phyloP scores from a whole-genome alignment of 192 early-diverging fungal species.

The Coemansia sp. region DNA sequence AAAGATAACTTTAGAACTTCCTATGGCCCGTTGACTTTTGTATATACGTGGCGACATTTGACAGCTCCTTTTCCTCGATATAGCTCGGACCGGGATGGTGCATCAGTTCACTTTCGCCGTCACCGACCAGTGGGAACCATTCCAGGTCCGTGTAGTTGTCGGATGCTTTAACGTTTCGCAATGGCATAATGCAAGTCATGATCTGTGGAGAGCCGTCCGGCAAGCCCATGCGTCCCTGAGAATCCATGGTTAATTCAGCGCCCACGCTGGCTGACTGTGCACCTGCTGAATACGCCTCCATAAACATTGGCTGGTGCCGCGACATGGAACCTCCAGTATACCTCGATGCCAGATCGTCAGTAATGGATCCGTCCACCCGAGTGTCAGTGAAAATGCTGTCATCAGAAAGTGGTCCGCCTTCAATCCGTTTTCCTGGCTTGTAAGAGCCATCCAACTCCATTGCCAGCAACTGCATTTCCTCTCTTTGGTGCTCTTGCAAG shows the following conservation, averaged over 20 bases:
- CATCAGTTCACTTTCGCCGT: conserved; percentile 27
- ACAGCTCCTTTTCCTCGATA: conserved; percentile 41
- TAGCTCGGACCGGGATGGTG: conserved; percentile 40
- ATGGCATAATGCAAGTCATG: conserved; percentile 32
- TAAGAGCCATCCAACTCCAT: conserved; percentile 48
- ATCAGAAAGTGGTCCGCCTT: conserved; percentile 19
- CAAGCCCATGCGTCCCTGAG: conserved; percentile 42
- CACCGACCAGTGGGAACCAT: conserved; percentile 46
- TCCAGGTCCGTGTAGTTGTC: conserved; percentile 52
- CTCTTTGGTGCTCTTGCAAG: conserved; percentile 41
- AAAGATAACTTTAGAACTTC: conserved; percentile 1
- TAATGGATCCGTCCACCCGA: conserved; percentile 20
- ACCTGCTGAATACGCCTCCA: conserved; percentile 13
- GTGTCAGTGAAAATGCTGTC: conserved; percentile 22
- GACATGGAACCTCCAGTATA: conserved; percentile 40
- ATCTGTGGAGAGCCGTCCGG: conserved; percentile 46
- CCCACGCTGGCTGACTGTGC: conserved; percentile 19
- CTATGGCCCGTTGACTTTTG: conserved; percentile 23
- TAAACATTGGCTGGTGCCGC: conserved; percentile 23
- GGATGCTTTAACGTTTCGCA: conserved; percentile 35
- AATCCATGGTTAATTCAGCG: conserved; percentile 46
- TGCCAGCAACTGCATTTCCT: conserved; percentile 48
- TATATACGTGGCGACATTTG: conserved; percentile 35
- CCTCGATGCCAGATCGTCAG: conserved; percentile 45
- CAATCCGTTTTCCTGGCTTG: conserved; percentile 24